These are phyloP conservation scores for Trichoderma endophyticum DNA, from an alignment of 2,329 filamentous ascomycete species.

Conservation along the genomic window DNA sequence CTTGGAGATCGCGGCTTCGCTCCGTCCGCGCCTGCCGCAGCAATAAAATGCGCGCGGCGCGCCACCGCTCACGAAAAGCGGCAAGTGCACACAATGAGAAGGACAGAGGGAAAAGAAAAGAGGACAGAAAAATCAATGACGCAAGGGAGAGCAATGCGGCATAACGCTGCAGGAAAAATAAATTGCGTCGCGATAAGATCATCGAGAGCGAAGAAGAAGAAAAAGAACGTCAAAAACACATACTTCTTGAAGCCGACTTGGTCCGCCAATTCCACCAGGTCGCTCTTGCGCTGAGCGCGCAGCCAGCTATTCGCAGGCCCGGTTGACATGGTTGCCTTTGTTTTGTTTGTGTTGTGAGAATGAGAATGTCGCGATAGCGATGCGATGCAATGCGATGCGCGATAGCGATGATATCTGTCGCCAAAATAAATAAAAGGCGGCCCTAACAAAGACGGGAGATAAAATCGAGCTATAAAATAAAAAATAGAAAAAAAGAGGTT, in stretches of 20 bases:
- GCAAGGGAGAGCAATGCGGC: conserved; percentile 4
- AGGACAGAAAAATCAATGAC: conserved; percentile 14
- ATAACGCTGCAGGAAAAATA: not conserved
- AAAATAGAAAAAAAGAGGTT: not conserved
- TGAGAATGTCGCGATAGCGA: not conserved
- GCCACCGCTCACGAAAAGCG: not conserved
- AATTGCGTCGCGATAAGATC: not conserved
- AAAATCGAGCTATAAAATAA: not conserved
- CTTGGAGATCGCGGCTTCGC: not conserved
- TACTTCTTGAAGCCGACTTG: conserved; percentile 70
- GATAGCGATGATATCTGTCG: not conserved
- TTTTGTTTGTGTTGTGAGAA: not conserved
- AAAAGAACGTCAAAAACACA: conserved; percentile 33
- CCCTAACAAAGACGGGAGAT: not conserved
- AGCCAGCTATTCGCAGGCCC: conserved; percentile 63
- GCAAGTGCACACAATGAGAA: not conserved
- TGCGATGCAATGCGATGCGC: not conserved
- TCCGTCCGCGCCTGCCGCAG: not conserved
- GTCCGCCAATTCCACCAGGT: conserved; percentile 72
- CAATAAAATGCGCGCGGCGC: conserved; percentile 4
- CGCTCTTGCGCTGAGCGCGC: conserved; percentile 76
- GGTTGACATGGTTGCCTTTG: conserved; percentile 24
- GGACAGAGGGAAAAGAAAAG: not conserved
- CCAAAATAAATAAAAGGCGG: not conserved
- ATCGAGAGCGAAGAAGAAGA: not conserved